phyloP scores from a whole-genome alignment of 148 eudicot genomes.

The Amaranthus palmeri region DNA sequence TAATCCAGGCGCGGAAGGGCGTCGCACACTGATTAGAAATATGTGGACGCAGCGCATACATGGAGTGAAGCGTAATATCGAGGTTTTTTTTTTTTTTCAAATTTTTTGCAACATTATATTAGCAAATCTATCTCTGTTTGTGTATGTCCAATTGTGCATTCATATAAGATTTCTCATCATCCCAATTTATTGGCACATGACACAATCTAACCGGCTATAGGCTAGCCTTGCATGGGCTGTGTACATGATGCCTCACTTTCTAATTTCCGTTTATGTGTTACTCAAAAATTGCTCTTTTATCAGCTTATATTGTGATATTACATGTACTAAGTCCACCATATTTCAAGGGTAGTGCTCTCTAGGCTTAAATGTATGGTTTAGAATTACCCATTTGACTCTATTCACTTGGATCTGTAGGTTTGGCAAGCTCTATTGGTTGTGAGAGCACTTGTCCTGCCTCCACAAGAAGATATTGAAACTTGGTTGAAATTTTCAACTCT shows the following conservation, averaged over 20 bases:
- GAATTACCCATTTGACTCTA: not conserved
- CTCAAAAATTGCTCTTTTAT: not conserved
- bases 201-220: not conserved
- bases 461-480: constrained; percentile 82
- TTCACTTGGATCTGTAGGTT: constrained; percentile 42
- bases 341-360: not conserved
- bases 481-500: constrained; percentile 95
- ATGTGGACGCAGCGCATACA: constrained; percentile 98
- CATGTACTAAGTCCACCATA: too few species aligned
- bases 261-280: not conserved
- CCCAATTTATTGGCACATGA: not conserved
- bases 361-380: not conserved
- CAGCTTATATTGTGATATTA: too few species aligned
- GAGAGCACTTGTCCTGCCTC: constrained; percentile 90
- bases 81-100: constrained; percentile 36
- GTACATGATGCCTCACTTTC: not conserved
- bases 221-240: not conserved
- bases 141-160: not conserved
- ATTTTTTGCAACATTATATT: not conserved
- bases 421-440: constrained; percentile 95
- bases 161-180: not conserved
- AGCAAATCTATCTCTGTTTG: not conserved
- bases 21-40: constrained; percentile 78
- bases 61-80: constrained; percentile 89
- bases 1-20: constrained; percentile 79